A percentile compares a stretch with the other conserved stretches of the same genome.
Conservation (phyloP, 306 rosid species). For the Vachellia pachyceras region DNA sequence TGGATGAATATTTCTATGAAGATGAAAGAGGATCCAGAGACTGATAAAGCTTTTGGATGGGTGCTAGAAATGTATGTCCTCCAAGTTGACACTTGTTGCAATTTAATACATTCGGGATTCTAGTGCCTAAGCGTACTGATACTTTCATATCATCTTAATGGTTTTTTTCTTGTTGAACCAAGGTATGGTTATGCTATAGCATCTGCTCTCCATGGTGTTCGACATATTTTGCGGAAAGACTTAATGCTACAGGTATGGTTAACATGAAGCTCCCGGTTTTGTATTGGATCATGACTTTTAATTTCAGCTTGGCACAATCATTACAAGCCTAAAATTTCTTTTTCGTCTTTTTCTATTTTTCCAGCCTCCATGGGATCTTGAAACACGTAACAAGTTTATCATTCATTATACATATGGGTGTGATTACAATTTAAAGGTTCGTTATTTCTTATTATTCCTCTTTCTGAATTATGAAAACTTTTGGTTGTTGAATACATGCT, state of each 20-base stretch:
- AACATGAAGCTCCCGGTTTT: constrained; percentile 23
- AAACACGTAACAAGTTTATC: constrained; percentile 68
- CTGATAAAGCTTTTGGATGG: constrained; percentile 95
- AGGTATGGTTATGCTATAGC: constrained; percentile 99
- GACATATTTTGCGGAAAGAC: constrained; percentile 89
- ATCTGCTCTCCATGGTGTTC: constrained; percentile 91
- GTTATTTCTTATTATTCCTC: constrained; percentile 20
- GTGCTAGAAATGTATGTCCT: constrained; percentile 94
- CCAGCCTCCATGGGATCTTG: constrained; percentile 98
- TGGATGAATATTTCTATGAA: constrained; percentile 95
- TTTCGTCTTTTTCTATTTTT: constrained; percentile 35
- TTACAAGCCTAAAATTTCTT: constrained; percentile 11
- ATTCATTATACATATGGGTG: constrained; percentile 95
- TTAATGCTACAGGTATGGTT: constrained; percentile 90
- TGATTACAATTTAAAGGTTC: constrained; percentile 87
- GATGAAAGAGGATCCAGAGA: constrained; percentile 93
- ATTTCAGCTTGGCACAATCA: constrained; percentile 1
- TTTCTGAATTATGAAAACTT: constrained; percentile 21
- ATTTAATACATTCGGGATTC: neutral
- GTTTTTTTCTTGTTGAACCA: constrained; percentile 36
- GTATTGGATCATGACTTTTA: constrained; percentile 28
- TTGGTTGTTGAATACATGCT: constrained; percentile 2
- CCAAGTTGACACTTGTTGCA: constrained; percentile 24
- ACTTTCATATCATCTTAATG: constrained; percentile 35
- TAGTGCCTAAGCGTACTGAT: constrained; percentile 24